A percentile compares a stretch with the other conserved stretches of the same genome.
Conservation (phyloP, 495 filamentous ascomycete genomes). For the Parmelia sp. region DNA sequence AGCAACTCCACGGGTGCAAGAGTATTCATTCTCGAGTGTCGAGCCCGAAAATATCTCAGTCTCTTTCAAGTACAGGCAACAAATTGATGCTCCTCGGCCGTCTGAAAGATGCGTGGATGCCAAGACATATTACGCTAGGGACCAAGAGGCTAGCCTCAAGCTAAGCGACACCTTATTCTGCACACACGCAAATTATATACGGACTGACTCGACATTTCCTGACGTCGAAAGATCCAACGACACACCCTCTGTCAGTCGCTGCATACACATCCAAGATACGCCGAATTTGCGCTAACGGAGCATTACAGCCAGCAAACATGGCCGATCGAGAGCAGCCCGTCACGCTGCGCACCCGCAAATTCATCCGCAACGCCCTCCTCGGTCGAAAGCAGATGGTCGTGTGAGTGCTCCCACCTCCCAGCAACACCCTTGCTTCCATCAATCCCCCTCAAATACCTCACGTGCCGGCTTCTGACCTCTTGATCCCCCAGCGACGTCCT, state of each 20-base stretch:
- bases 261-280: background rate
- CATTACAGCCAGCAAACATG: conserved; percentile 54
- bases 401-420: conserved; percentile 52
- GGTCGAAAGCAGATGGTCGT: conserved; percentile 99
- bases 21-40: background rate
- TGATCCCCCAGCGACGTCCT: conserved; percentile 76
- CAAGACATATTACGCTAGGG: background rate
- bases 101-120: background rate
- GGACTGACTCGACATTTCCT: background rate
- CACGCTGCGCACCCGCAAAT: conserved; percentile 99
- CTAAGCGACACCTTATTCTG: conserved; percentile 4
- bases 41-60: no score
- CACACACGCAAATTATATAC: conserved; percentile 5
- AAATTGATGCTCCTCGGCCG: background rate
- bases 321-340: conserved; percentile 77
- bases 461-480: background rate
- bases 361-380: conserved; percentile 98
- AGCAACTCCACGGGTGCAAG: conserved; percentile 24
- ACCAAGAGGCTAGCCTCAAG: background rate
- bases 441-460: no score
- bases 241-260: background rate
- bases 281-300: background rate
- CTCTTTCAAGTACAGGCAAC: background rate
- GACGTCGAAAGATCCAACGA: background rate
- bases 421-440: conserved; percentile 17